phyloP scores from a whole-genome alignment of 495 filamentous ascomycete species.

The Penicillium angulare region DNA sequence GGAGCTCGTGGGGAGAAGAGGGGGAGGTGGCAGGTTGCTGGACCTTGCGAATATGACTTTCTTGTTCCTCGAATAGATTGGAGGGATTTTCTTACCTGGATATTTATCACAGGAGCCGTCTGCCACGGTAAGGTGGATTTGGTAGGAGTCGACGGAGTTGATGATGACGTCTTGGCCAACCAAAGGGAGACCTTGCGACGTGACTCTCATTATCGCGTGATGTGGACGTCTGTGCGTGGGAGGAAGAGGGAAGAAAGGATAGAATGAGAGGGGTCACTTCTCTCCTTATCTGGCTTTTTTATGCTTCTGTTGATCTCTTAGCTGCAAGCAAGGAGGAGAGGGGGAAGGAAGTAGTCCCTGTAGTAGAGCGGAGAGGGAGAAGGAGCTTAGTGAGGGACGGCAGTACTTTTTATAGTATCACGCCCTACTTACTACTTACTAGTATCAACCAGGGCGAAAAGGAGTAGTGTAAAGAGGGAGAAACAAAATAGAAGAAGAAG shows the following conservation, averaged over 20 bases:
- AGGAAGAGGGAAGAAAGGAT: neutral
- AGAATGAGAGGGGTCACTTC: constrained; percentile 14
- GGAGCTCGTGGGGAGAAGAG: neutral
- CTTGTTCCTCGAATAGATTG: neutral
- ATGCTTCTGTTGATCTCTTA: too few relatives aligned
- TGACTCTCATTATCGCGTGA: constrained; percentile 15
- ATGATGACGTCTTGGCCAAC: constrained; percentile 20
- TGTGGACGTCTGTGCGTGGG: neutral
- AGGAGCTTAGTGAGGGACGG: constrained; percentile 23
- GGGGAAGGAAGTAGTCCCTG: constrained; percentile 15
- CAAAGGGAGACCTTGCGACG: constrained; percentile 8
- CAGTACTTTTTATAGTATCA: neutral
- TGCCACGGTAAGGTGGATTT: constrained; percentile 31
- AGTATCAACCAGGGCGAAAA: too few relatives aligned
- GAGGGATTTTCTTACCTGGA: constrained; percentile 30
- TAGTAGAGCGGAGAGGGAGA: constrained; percentile 15
- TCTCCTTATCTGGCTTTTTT: neutral
- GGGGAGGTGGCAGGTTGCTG: neutral
- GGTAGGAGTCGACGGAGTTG: constrained; percentile 28
- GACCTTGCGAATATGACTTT: constrained; percentile 7
- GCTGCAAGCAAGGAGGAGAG: constrained; percentile 22
- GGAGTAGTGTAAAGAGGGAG: too few relatives aligned
- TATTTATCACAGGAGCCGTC: constrained; percentile 42
- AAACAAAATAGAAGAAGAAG: too few relatives aligned
- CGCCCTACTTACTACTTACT: too few relatives aligned